Evolutionary conservation across 2,329 filamentous ascomycete species (phyloP).

Genomic region (Cylindrodendrum hubeiense): DNA sequence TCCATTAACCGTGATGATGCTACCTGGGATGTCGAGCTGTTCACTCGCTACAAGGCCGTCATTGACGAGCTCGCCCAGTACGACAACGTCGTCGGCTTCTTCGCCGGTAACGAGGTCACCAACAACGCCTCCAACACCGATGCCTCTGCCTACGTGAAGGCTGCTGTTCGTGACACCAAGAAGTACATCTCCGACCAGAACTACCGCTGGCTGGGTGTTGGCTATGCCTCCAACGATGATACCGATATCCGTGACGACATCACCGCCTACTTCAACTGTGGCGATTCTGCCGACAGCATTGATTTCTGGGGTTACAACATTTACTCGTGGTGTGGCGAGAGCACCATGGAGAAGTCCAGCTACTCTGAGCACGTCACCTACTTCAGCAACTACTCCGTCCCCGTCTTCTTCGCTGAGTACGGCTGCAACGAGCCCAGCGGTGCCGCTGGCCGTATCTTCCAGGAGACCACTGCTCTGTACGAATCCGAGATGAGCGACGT

Average conservation of each 20-base stretch:
- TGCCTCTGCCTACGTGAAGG: constrained; percentile 96
- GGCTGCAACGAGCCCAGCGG: constrained; percentile 83
- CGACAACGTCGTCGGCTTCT: constrained; percentile 95
- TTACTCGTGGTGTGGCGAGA: constrained; percentile 98
- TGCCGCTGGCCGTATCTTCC: constrained; percentile 79
- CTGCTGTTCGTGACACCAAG: constrained; percentile 96
- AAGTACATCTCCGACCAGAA: constrained; percentile 86
- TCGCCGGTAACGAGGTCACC: constrained; percentile 97
- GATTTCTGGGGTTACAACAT: constrained; percentile 99
- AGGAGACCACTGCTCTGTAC: constrained; percentile 87
- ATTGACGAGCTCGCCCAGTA: constrained; percentile 86
- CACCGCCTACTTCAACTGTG: constrained; percentile 96
- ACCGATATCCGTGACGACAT: constrained; percentile 83
- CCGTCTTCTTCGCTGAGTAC: constrained; percentile 98
- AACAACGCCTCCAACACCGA: constrained; percentile 90
- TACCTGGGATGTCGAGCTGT: constrained; percentile 83
- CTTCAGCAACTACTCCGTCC: constrained; percentile 90
- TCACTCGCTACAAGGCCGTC: constrained; percentile 84
- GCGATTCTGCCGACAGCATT: constrained; percentile 72
- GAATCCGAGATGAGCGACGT: constrained; percentile 83
- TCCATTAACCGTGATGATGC: constrained; percentile 90
- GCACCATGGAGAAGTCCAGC: constrained; percentile 80
- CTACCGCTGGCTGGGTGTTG: constrained; percentile 86
- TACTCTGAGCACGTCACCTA: constrained; percentile 87
- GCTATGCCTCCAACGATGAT: constrained; percentile 97